Conservation (phyloP, 257 asterid genomes). For the Apocynum venetum region DNA sequence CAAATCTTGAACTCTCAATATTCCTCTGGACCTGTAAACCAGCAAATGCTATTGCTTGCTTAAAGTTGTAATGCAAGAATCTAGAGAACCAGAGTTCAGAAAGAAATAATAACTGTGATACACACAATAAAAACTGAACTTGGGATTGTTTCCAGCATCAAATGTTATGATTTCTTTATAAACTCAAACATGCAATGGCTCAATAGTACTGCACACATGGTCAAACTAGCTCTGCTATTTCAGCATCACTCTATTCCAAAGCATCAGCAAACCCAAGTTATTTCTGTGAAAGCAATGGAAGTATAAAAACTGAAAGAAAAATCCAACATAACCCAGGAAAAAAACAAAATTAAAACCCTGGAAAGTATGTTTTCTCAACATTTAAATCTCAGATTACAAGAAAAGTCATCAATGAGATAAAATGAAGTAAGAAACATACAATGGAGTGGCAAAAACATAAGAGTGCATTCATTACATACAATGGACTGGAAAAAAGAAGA, state of each 20-base stretch:
- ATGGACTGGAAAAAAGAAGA: background rate
- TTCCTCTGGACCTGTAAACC: constrained; percentile 61
- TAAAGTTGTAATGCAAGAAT: background rate
- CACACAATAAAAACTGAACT: background rate
- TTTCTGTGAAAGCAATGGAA: background rate
- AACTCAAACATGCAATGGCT: background rate
- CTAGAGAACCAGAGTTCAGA: background rate
- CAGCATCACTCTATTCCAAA: background rate
- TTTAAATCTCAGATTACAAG: background rate
- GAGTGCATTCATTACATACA: background rate
- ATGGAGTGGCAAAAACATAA: background rate
- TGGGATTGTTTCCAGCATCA: background rate
- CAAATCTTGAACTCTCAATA: constrained; percentile 65
- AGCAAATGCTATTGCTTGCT: constrained; percentile 7
- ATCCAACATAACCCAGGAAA: background rate
- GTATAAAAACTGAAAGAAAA: background rate
- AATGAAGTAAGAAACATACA: background rate
- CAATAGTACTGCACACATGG: background rate
- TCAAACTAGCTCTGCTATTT: background rate
- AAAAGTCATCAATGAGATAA: background rate
- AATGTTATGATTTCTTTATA: background rate
- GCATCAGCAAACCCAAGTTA: background rate
- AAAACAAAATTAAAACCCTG: background rate
- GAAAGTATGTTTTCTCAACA: background rate
- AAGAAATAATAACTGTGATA: background rate